Base-by-base conservation (phyloP, 225 moss, liverwort and hornwort genomes). In the Anthoceros angustus region DNA sequence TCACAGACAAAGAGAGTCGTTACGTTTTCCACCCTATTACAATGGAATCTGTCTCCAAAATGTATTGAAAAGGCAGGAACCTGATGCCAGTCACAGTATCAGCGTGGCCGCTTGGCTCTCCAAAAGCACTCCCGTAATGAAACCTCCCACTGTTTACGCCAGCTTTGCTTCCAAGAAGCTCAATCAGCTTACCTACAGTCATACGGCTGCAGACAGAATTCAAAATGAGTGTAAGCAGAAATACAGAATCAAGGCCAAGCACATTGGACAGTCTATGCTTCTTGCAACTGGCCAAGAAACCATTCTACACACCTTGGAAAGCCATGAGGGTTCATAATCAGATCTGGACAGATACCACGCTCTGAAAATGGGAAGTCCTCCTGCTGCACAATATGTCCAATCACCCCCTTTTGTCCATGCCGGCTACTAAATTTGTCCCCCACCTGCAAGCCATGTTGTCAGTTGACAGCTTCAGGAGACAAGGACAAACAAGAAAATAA, bases 161-260 rank as follows among this genome's bases (percentile, higher is more conserved):
- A 49, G 92, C 98, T 77, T 98, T 98, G 45, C 98, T 92, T 75
- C 98, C 98, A 43, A 98, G 83, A 46, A 98, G 86, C 77, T 98
- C 98, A 71, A 98, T 98, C 92, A 98, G 89, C 74, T 98, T 98
- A 43, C 98, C 98, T 11, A 98, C 98, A 20, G 98, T 98, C 98
- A 98, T 98, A 74, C 98, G 98, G 81, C 98, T 98, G 84, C 55
- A 66, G 69, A 69, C 40, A 74, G 42, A 63, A 66, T 61, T 42
- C 25, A 5, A 64, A 48, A 69, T 20, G 5, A 49, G 20, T 62
- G 8, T 55, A 15, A 18, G n/a, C 7, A 24, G 20, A 20, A 69
- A 25, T 43, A 21, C 71, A 61, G 68, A 25, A 14, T 46, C 24
- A 70, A 65, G 43, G 2, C 0, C 4, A 8, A 41, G 39, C 70